Evolutionary conservation across 2,329 filamentous ascomycete genomes (phyloP), one percentile per base, ranked within the genome.

Genomic region (Aspergillus tubingensis): DNA sequence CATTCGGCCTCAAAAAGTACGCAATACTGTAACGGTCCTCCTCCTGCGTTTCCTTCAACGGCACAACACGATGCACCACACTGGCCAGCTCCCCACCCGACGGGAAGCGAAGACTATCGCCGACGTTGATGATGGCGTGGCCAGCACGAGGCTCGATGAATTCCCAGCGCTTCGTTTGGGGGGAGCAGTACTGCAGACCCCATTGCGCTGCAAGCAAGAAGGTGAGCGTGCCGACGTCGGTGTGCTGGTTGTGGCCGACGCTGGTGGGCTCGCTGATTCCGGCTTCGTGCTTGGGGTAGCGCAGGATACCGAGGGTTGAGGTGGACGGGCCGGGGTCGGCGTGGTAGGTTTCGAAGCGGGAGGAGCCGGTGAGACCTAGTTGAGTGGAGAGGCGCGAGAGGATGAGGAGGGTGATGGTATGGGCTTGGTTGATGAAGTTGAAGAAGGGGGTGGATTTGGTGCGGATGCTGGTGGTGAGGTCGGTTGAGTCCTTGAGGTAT

Each of bases 191-290:
- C 72, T 87, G 84, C 30, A 86, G 79, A 6, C 84, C 84, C 81
- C 82, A 84, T 72, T 85, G 79, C 72, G 83, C 79, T 67, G 75
- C 79, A 77, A 86, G 85, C 44, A 86, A 78, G 50, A 86, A 73
- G 6, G 83, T 85, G 41, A 86, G 73, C 17, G 81, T 81, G 69
- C 81, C 80, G 72, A 85, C 81, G 74, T 92, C 88, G 3, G 57
- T 62, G 25, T 62, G 61, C 10, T 47, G 19, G 11, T 41, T 57
- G 36, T 60, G 57, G 5, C 39, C 21, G 5, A 50, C 19, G 5
- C 32, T 27, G 32, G 32, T 36, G 32, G 32, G 32, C 5, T 36
- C 32, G 11, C 27, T 19, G 17, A 39, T n/a, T 5, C 38, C 43
- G 13, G 36, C 3, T 1, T 41, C 39, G 2, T 50, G 54, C 8